Evolutionary conservation across 1,284 basidiomycete species (phyloP), one percentile per base, ranked within the genome.

Genomic region (Ceratobasidium sp.): DNA sequence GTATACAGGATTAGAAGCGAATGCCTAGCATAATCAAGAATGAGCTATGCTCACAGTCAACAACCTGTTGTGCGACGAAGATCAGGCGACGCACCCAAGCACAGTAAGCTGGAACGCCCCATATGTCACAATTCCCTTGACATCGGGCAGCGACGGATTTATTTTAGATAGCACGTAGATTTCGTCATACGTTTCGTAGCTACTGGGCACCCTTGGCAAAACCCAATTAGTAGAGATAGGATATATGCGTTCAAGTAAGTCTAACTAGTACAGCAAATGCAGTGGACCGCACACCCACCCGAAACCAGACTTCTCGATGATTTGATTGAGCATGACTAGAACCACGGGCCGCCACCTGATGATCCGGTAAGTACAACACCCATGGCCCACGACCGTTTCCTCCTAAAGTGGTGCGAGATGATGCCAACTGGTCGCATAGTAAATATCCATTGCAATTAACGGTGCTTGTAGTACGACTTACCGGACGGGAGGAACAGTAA

Each of bases 241-340:
- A 23, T 26, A 40, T 44, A 50, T 57, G 26, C 20, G 44, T 23
- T 40, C 38, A 28, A 38, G 15, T 62, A 56, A 28, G 7, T 48
- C 62, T 28, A 65, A 59, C 61, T 28, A 75, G n/a, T 2, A 75
- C 61, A 26, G 65, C 71, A 56, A 75, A 76, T n/a, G 70, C 77
- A 23, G 77, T 68, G 17, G 66, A 50, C 15, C 77, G 77, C 17
- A 78, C 77, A 6, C 88, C 87, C 91, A 91, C 92, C 7, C 85
- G 88, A 82, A 92, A 93, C 0, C 91, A 91, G 46, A 91, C 82
- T 38, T 79, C 76, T 48, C 83, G 79, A 81, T 91, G 15, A 93
- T 87, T 28, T 84, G 85, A 78, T 89, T 89, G 40, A 93, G 86
- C 84, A 92, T 86, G 77, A 93, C 88, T 0, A 92, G 91, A 80